Conservation (phyloP, 2,329 filamentous ascomycete genomes). For the Hymenoscyphus scutula region DNA sequence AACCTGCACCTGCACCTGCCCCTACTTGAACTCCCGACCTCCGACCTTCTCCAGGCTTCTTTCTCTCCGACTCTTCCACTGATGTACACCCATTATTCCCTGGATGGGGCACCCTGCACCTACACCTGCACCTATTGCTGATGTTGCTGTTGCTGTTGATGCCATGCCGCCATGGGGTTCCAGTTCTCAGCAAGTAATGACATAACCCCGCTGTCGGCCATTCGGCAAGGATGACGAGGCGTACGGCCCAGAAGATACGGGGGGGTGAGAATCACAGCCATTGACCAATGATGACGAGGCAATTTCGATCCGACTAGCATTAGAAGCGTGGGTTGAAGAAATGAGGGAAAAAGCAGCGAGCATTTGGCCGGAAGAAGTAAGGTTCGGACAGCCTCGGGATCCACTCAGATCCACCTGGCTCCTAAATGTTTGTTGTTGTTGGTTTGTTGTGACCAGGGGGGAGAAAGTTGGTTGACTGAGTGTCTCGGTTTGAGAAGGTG, state of each 20-base stretch:
- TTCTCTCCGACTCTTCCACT: background rate
- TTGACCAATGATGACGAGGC: background rate
- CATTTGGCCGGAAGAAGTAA: background rate
- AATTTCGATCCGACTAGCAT: background rate
- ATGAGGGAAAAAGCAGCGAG: background rate
- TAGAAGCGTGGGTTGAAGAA: background rate
- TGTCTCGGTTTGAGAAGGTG: background rate
- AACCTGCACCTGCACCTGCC: too few relatives aligned
- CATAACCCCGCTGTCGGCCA: background rate
- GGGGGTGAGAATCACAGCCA: background rate
- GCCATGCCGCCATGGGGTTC: background rate
- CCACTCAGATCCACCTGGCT: background rate
- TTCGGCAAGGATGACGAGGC: background rate
- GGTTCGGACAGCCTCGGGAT: background rate
- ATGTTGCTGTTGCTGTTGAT: too few relatives aligned
- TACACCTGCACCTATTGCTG: background rate
- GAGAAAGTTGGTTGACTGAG: background rate
- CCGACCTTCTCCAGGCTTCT: background rate
- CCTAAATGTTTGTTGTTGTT: background rate
- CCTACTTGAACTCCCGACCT: too few relatives aligned
- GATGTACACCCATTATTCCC: background rate
- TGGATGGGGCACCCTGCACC: background rate
- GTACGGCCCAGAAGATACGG: background rate
- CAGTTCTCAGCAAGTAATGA: too few relatives aligned
- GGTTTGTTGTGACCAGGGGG: background rate